These are phyloP conservation scores for Amylostereum areolatum DNA, from an alignment of 1,284 basidiomycete species.

Conservation along the genomic window DNA sequence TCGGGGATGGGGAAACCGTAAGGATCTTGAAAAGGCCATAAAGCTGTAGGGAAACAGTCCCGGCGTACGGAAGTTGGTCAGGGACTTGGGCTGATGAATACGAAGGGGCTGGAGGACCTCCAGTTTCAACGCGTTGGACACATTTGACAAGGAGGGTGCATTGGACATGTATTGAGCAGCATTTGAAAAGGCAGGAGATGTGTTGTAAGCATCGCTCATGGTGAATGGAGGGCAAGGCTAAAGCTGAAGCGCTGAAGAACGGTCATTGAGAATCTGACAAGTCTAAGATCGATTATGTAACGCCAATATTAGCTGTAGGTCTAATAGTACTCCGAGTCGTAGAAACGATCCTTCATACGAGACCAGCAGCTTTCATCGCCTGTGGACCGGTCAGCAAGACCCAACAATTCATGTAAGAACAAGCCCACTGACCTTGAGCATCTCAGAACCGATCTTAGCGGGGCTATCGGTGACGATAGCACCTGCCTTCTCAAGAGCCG, in stretches of 20 bases:
- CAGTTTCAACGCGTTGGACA: conserved; percentile 58
- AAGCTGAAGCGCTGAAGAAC: not conserved
- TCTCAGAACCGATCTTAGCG: conserved; percentile 86
- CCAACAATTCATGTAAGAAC: not conserved
- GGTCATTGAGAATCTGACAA: not conserved
- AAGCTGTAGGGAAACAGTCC: conserved; percentile 44
- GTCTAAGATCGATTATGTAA: conserved; percentile 24
- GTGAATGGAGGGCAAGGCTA: conserved; percentile 5
- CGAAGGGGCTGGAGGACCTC: conserved; percentile 49
- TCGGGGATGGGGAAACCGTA: conserved; percentile 52
- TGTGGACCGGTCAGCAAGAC: conserved; percentile 21
- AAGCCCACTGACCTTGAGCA: conserved; percentile 67
- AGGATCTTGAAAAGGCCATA: conserved; percentile 84
- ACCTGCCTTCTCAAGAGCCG: conserved; percentile 90
- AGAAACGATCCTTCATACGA: conserved; percentile 41
- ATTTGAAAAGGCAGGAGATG: conserved; percentile 48
- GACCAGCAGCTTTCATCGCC: conserved; percentile 84
- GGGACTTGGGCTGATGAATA: conserved; percentile 15
- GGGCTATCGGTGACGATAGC: conserved; percentile 94
- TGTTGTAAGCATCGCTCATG: conserved; percentile 24
- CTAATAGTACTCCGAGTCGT: not conserved
- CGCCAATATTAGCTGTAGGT: conserved; percentile 9
- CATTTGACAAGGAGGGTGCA: conserved; percentile 43
- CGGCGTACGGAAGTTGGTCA: conserved; percentile 17
- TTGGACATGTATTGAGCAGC: conserved; percentile 63